Base-by-base conservation (phyloP, 2,329 filamentous ascomycete genomes). In the Epichloe coenophiala region DNA sequence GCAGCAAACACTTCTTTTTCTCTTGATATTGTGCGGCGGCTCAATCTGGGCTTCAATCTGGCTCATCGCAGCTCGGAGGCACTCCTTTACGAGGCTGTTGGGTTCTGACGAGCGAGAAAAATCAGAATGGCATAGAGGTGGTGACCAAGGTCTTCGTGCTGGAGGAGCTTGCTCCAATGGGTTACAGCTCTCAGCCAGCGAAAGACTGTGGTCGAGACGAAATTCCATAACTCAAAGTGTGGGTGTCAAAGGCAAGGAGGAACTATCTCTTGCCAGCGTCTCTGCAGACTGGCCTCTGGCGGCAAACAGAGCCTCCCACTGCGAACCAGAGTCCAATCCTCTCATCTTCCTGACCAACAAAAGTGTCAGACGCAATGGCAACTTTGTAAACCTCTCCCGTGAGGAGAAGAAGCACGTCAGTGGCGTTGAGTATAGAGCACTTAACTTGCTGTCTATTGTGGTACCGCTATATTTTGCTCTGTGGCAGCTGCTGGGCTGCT, bases 31-130 rank as follows among this genome's bases (percentile, higher is more conserved):
- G 44, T 61, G 84, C 6, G 84, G 84, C 1, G 81, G 80, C 50
- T 71, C 77, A 12, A 78, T 86, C n/a, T 79, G 81, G 60, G 79
- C 87, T 2, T 83, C 78, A 1, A 76, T 78, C 36, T 78, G 76
- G 55, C 83, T 84, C 3, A 74, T 87, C 3, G 65, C 75, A 45
- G 73, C 81, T 7, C 71, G 83, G 39, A 78, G 75, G 57, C 68
- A 71, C 52, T 78, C 77, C 11, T 87, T 87, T 56, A 76, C 84
- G 62, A 71, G 68, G 51, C 75, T 77, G 19, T 80, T 86, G 53
- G 66, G 74, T 50, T 65, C 71, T 42, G 71, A 84, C 65, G 4
- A 23, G n/a, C 9, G 19, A 15, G 3, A 15, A 6, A 6, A 17
- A 31, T 9, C 2, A 15, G 42, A 44, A 31, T 4, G 2, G 12